These are phyloP conservation scores for Eucalyptus tenuipes DNA, from an alignment of 345 rosid genomes.

Conservation along the genomic window DNA sequence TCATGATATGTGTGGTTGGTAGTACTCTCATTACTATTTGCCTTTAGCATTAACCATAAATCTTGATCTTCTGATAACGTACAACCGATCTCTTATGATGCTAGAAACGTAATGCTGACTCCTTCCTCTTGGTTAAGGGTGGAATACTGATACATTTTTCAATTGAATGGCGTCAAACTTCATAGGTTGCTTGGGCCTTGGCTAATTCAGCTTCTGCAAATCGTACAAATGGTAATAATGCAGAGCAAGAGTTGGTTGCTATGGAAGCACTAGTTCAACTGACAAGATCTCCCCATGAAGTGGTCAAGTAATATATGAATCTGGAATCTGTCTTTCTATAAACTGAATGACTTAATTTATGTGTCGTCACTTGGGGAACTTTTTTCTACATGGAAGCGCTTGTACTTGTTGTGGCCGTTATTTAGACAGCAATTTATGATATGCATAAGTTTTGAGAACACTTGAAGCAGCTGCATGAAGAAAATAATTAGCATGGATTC, in stretches of 20 bases:
- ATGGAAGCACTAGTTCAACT: constrained; percentile 81
- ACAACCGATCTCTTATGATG: neutral
- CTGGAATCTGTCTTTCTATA: neutral
- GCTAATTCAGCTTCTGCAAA: constrained; percentile 94
- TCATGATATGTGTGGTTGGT: neutral
- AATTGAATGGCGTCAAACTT: neutral
- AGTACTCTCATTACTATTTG: neutral
- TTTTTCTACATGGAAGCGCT: neutral
- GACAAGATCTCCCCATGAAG: constrained; percentile 70
- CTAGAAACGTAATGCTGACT: neutral
- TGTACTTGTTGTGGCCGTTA: neutral
- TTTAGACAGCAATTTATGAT: neutral
- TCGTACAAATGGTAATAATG: constrained; percentile 61
- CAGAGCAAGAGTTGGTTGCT: constrained; percentile 89
- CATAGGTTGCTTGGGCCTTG: constrained; percentile 89
- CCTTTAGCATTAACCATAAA: no score
- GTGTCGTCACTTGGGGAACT: neutral
- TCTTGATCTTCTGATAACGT: no score
- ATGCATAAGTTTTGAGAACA: neutral
- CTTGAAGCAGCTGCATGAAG: neutral
- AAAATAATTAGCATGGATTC: neutral
- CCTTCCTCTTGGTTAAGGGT: neutral
- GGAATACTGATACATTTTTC: neutral
- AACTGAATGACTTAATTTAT: neutral
- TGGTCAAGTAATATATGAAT: constrained; percentile 49